Evolutionary conservation across 345 rosid species (phyloP).

Genomic region (Arabis hirsuta): DNA sequence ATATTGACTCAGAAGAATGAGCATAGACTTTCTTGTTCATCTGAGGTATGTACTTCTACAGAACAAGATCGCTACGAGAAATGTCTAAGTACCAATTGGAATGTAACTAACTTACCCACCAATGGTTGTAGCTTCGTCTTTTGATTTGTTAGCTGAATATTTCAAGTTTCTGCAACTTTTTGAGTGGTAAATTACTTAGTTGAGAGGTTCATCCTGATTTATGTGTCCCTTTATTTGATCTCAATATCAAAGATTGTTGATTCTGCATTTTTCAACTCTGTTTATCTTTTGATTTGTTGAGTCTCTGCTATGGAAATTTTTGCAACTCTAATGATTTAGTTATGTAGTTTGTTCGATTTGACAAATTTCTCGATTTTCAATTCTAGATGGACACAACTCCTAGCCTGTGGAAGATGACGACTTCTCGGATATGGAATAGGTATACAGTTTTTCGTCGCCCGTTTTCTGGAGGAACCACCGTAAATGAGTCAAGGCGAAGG

Average conservation of each 20-base stretch:
- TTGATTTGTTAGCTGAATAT: neutral
- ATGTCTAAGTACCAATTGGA: slow-evolving; percentile 50
- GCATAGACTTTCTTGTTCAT: slow-evolving; percentile 70
- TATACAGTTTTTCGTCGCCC: too few species aligned
- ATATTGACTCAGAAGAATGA: slow-evolving; percentile 86
- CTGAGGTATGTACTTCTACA: slow-evolving; percentile 78
- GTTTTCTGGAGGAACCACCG: too few species aligned
- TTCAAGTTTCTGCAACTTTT: neutral
- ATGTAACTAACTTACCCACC: neutral
- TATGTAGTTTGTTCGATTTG: too few species aligned
- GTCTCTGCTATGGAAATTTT: too few species aligned
- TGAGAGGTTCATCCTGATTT: neutral
- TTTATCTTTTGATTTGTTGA: too few species aligned
- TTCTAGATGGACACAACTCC: too few species aligned
- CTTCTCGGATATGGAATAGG: too few species aligned
- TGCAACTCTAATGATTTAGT: too few species aligned
- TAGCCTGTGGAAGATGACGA: too few species aligned
- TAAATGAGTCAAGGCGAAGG: too few species aligned
- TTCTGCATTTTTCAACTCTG: too few species aligned
- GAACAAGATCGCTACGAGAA: slow-evolving; percentile 87
- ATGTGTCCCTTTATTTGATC: neutral
- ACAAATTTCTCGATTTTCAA: too few species aligned
- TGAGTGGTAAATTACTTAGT: neutral
- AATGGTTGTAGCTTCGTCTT: slow-evolving; percentile 1
- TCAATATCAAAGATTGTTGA: neutral